Evolutionary conservation across 2,329 filamentous ascomycete species (phyloP).

Genomic region (Xylariaceae sp.): DNA sequence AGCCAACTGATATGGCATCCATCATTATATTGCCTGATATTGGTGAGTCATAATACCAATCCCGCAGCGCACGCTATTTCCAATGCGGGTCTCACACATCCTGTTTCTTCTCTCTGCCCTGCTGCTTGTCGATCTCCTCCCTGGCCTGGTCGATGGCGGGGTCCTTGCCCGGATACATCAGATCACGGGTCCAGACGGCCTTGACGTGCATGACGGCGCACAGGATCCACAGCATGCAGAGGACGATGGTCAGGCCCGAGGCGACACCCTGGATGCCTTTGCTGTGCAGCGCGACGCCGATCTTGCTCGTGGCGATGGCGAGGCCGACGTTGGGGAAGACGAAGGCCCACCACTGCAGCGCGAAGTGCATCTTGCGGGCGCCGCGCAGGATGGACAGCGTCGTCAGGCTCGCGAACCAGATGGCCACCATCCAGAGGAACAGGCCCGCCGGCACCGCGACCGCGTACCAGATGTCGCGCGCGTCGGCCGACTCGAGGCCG

Average conservation of each 20-base stretch:
- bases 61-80: no score
- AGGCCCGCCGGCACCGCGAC: conserved; percentile 35
- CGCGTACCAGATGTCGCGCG: conserved; percentile 32
- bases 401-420: conserved; percentile 45
- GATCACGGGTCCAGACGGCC: conserved; percentile 36
- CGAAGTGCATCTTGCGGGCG: conserved; percentile 32
- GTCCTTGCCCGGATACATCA: conserved; percentile 45
- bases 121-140: conserved; percentile 2
- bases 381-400: conserved; percentile 29
- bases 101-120: conserved; percentile 10
- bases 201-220: conserved; percentile 34
- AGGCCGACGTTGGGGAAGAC: conserved; percentile 53
- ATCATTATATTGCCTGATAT: no score
- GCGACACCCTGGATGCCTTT: conserved; percentile 37
- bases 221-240: conserved; percentile 43
- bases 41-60: no score
- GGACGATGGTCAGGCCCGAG: conserved; percentile 40
- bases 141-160: conserved; percentile 27
- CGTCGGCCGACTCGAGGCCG: conserved; percentile 15
- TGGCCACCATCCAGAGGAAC: conserved; percentile 36
- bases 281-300: conserved; percentile 40
- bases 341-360: conserved; percentile 48
- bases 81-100: no score
- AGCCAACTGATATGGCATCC: no score
- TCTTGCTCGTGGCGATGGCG: conserved; percentile 44